Conservation (phyloP, 106 monocot genomes). For the Alisma plantagoaquatica region DNA sequence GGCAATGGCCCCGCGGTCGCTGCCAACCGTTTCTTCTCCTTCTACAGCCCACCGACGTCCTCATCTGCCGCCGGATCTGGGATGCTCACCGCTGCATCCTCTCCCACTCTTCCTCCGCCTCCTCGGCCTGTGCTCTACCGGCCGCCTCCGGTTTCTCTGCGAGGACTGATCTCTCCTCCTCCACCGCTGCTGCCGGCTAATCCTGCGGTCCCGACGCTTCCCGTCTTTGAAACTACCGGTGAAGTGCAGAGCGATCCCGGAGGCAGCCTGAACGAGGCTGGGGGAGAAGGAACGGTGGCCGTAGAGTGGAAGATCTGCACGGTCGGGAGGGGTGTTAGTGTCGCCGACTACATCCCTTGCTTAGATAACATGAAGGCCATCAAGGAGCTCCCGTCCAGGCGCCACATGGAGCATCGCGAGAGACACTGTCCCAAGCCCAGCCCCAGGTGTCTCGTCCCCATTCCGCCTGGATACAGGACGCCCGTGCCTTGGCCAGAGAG, state of each 20-base stretch:
- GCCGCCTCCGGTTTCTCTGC: conserved; percentile 1
- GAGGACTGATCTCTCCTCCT: background rate
- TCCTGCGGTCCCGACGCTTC: background rate
- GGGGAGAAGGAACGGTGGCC: conserved; percentile 4
- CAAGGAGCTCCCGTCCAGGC: conserved; percentile 67
- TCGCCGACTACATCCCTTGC: conserved; percentile 80
- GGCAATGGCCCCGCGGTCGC: conserved; percentile 4
- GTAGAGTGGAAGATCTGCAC: conserved; percentile 47
- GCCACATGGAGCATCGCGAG: conserved; percentile 87
- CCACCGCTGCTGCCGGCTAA: background rate
- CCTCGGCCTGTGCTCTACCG: too few species aligned
- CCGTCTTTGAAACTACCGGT: background rate
- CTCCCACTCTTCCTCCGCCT: conserved; percentile 20
- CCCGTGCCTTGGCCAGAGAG: conserved; percentile 85
- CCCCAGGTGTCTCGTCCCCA: conserved; percentile 54
- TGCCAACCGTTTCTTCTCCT: conserved; percentile 19
- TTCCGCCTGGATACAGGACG: conserved; percentile 52
- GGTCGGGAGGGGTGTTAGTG: conserved; percentile 19
- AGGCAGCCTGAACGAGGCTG: background rate
- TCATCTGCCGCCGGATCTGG: background rate
- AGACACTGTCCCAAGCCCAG: conserved; percentile 67
- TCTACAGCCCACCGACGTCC: background rate
- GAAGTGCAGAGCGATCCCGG: background rate
- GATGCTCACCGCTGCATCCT: conserved; percentile 2
- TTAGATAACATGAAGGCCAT: conserved; percentile 84